Percentiles rank a stretch among this genome's conserved stretches.
phyloP scores from a whole-genome alignment of 2,329 filamentous ascomycete species.

The Verticillium dahliae region DNA sequence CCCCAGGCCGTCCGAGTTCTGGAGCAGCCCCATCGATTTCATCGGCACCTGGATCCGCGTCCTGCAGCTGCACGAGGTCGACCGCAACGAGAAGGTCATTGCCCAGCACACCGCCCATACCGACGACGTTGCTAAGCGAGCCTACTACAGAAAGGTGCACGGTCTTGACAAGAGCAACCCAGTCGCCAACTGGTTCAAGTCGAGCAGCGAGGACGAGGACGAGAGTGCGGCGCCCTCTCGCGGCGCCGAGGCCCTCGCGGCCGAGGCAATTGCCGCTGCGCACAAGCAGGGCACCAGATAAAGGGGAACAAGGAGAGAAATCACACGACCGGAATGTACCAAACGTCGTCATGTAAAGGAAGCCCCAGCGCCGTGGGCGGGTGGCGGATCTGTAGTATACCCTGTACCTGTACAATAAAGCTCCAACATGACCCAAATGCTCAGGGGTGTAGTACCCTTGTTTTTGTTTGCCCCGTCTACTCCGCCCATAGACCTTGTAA shows the following conservation, averaged over 20 bases:
- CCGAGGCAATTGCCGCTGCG: conserved; percentile 8
- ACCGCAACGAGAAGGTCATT: conserved; percentile 59
- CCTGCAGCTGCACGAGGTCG: conserved; percentile 67
- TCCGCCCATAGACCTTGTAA: too few relatives aligned
- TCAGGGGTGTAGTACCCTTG: conserved; percentile 6
- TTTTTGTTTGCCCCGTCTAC: background rate
- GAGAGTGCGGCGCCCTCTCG: conserved; percentile 20
- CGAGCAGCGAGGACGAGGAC: conserved; percentile 16
- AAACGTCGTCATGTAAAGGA: background rate
- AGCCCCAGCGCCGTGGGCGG: background rate
- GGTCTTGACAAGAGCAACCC: conserved; percentile 62
- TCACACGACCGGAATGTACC: background rate
- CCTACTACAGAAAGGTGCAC: conserved; percentile 79
- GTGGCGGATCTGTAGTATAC: conserved; percentile 3
- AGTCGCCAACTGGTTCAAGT: conserved; percentile 38
- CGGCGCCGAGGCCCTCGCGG: conserved; percentile 3
- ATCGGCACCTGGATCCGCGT: conserved; percentile 62
- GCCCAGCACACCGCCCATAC: conserved; percentile 67
- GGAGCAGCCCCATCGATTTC: conserved; percentile 64
- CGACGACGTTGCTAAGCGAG: conserved; percentile 83
- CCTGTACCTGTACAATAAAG: conserved; percentile 8
- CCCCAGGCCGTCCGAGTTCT: conserved; percentile 62
- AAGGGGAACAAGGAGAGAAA: conserved; percentile 25
- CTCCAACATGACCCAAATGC: background rate
- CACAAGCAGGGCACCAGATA: conserved; percentile 38